phyloP scores from a whole-genome alignment of 768 basidiomycete species.

The Mycena latifolia region DNA sequence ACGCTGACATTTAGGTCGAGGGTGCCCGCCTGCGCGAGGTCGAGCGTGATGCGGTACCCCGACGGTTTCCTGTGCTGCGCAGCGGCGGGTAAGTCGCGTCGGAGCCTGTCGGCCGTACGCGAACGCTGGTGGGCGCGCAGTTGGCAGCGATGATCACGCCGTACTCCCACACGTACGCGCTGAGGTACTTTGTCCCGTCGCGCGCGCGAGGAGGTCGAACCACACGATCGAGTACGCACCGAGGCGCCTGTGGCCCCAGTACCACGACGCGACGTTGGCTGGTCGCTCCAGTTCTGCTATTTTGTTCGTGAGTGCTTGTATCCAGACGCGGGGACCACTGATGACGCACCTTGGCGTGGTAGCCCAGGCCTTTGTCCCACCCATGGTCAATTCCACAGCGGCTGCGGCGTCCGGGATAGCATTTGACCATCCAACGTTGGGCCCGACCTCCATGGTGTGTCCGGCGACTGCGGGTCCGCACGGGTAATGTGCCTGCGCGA shows the following conservation, averaged over 20 bases:
- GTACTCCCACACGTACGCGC: slow-evolving; percentile 32
- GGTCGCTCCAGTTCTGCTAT: slow-evolving; percentile 37
- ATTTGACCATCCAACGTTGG: slow-evolving; percentile 35
- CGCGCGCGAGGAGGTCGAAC: slow-evolving; percentile 34
- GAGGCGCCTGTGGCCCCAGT: slow-evolving; percentile 35
- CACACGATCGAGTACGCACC: slow-evolving; percentile 39
- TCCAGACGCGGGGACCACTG: too few species aligned
- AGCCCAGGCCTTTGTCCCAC: slow-evolving; percentile 19
- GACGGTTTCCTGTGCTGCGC: slow-evolving; percentile 13
- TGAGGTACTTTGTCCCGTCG: slow-evolving; percentile 22
- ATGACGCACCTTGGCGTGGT: slow-evolving; percentile 31
- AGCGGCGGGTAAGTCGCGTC: slow-evolving; percentile 16
- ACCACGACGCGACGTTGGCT: slow-evolving; percentile 29
- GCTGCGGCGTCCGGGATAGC: slow-evolving; percentile 34
- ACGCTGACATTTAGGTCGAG: slow-evolving; percentile 13
- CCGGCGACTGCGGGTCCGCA: slow-evolving; percentile 23
- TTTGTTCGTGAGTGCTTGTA: neutral
- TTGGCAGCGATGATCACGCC: slow-evolving; percentile 24
- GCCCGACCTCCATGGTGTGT: slow-evolving; percentile 24
- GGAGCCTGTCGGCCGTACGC: slow-evolving; percentile 3
- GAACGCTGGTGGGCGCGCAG: slow-evolving; percentile 12
- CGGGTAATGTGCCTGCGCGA: slow-evolving; percentile 33
- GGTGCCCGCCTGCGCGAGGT: neutral
- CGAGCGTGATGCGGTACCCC: slow-evolving; percentile 17
- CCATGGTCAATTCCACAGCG: slow-evolving; percentile 21